Evolutionary conservation across 2,329 filamentous ascomycete genomes (phyloP).

Genomic region (Talaromyces rugulosus): DNA sequence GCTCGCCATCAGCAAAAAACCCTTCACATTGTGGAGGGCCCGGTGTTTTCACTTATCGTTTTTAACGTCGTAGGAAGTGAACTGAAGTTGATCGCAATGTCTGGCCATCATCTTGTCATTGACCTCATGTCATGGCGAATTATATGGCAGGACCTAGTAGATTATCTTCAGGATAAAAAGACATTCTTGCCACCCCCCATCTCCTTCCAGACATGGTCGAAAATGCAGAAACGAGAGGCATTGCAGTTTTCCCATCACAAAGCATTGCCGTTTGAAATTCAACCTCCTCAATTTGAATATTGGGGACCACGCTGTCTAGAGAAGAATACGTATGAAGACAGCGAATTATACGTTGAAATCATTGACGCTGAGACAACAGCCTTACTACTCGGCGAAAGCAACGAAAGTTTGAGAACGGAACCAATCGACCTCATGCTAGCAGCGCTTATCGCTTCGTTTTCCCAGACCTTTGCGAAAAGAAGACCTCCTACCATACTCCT

Average conservation of each 20-base stretch:
- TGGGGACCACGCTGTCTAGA: background rate
- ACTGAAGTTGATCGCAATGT: background rate
- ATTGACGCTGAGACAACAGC: constrained; percentile 22
- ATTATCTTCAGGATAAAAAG: background rate
- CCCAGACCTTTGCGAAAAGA: background rate
- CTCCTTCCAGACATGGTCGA: background rate
- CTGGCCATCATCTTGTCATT: constrained; percentile 4
- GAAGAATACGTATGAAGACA: background rate
- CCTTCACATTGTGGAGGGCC: background rate
- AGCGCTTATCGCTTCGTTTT: background rate
- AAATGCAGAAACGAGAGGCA: background rate
- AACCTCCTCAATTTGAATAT: background rate
- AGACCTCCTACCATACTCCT: background rate
- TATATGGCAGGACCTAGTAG: background rate
- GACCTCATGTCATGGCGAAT: constrained; percentile 4
- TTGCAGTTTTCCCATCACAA: background rate
- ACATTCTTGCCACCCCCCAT: background rate
- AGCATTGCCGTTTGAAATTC: background rate
- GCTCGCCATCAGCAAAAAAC: background rate
- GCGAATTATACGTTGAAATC: background rate
- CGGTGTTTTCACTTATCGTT: background rate
- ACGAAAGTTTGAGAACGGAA: constrained; percentile 1
- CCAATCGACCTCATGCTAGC: constrained; percentile 4
- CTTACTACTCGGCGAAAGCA: constrained; percentile 15
- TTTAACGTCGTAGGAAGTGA: background rate